These are phyloP conservation scores for Persicaria maculosa DNA, from an alignment of 148 eudicot species.

Conservation along the genomic window DNA sequence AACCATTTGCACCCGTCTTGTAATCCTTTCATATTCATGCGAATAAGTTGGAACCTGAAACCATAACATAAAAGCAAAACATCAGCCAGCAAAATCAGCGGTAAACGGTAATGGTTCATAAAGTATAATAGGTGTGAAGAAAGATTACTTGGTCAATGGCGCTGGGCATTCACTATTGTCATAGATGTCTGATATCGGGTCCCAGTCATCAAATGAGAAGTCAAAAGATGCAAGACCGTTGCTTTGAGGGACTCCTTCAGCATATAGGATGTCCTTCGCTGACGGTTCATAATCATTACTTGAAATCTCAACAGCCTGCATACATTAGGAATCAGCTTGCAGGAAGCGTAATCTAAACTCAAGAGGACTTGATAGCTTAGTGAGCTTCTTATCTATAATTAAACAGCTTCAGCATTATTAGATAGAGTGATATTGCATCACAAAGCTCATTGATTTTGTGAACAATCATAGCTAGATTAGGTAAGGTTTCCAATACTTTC, in stretches of 20 bases:
- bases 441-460: not conserved
- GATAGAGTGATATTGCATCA: not conserved
- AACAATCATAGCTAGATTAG: not conserved
- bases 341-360: not conserved
- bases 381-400: not conserved
- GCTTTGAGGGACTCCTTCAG: conserved; percentile 96
- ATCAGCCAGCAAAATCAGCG: not conserved
- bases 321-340: not conserved
- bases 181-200: conserved; percentile 84
- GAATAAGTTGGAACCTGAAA: conserved; percentile 79
- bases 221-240: conserved; percentile 94
- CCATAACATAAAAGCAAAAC: not conserved
- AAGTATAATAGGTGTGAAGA: not conserved
- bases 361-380: not conserved
- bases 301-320: conserved; percentile 92
- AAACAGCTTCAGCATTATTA: not conserved
- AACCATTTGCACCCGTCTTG: conserved; percentile 96
- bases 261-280: conserved; percentile 81
- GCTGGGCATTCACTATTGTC: conserved; percentile 64
- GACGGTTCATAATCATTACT: conserved; percentile 96
- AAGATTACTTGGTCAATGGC: conserved; percentile 58
- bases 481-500: not conserved
- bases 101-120: not conserved
- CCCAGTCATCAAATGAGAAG: conserved; percentile 80
- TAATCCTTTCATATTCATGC: conserved; percentile 83